Base-by-base conservation (phyloP, 1,284 basidiomycete species). In the Chondrostereum purpureum region DNA sequence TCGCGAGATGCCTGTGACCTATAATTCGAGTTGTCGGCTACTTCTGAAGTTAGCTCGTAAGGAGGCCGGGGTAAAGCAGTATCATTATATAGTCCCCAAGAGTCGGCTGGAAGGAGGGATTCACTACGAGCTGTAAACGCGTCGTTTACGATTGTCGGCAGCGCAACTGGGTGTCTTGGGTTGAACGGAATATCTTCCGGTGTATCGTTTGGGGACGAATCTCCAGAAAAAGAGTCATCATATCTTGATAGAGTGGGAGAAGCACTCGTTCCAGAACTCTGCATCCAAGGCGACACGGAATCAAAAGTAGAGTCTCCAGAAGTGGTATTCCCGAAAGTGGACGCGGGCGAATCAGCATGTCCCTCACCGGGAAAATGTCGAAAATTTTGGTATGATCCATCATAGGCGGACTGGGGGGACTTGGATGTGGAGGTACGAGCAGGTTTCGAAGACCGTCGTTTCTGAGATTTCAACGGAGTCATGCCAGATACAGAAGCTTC, bases 301-400 rank as follows among this genome's bases (percentile, higher is more conserved):
- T 50, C 39, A 2, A 44, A 51, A 20, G 44, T 46, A 21, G 55
- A 51, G 17, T 62, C 55, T 24, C 54, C 59, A 10, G 52, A 56
- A 1, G 63, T 59, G 51, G 58, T 63, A 49, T 66, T 58, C 34
- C 61, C 55, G 42, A 57, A 66, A 47, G 64, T 65, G 2, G 57
- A 51, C 4, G 37, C 3, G 4, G 53, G 39, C 6, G 44, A 38
- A 21, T 51, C 55, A 17, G 46, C 50, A 5, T 45, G 48, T 21
- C 42, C 46, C 19, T 21, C 20, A n/a, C 17, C 31, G 13, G 16
- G 13, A 21, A 16, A 16, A 37, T 42, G 35, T 8, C 12, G 22
- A 21, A 18, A 31, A 18, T 48, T 44, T 48, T 35, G 6, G 45
- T 23, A 18, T 8, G 5, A 16, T 21, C 19, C 14, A 13, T 31